Percentiles rank a stretch among this genome's conserved stretches.
These are phyloP conservation scores for Lipomyces starkeyi DNA, from an alignment of 805 yeast species.

Conservation along the genomic window DNA sequence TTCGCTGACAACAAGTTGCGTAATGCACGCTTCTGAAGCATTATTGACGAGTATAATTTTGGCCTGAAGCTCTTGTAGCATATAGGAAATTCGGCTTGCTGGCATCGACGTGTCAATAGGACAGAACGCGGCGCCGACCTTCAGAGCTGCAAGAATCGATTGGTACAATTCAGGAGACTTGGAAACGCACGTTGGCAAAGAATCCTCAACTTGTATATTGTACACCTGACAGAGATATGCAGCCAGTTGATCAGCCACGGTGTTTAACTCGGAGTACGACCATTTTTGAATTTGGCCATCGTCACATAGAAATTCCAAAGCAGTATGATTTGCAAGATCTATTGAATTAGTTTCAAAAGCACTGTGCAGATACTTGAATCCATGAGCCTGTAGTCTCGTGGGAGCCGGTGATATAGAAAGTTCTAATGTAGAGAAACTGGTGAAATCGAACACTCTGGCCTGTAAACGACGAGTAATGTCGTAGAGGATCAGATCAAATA, in stretches of 20 bases:
- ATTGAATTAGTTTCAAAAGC: conserved; percentile 19
- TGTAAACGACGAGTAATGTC: neutral
- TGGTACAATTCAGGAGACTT: conserved; percentile 32
- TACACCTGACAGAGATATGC: neutral
- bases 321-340: conserved; percentile 16
- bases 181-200: conserved; percentile 27
- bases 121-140: conserved; percentile 36
- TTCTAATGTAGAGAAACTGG: neutral
- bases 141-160: conserved; percentile 27
- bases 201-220: conserved; percentile 20
- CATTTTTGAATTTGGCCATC: neutral
- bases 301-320: conserved; percentile 29
- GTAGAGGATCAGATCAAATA: conserved; percentile 13
- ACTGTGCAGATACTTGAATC: conserved; percentile 21
- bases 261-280: conserved; percentile 22
- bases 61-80: conserved; percentile 30
- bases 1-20: neutral
- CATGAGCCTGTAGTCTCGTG: neutral
- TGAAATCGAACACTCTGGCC: neutral
- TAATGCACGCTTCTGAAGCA: neutral
- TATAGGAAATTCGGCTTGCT: conserved; percentile 19
- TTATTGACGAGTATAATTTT: conserved; percentile 20
- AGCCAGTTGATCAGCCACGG: conserved; percentile 22
- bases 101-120: conserved; percentile 37
- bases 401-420: conserved; percentile 12